phyloP scores from a whole-genome alignment of 1,284 basidiomycete genomes.

The Leccinum ponderosum region DNA sequence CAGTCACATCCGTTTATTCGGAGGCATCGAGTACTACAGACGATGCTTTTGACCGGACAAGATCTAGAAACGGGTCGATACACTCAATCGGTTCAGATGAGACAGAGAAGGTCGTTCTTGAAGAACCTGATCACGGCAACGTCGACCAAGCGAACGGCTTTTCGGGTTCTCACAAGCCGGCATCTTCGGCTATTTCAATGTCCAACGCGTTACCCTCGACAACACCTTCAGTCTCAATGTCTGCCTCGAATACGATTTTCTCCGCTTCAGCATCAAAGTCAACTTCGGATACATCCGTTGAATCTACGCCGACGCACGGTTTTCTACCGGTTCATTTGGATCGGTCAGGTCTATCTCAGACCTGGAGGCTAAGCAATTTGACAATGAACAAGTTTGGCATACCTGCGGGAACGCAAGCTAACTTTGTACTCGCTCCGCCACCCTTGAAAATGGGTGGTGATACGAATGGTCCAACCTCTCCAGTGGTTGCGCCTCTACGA shows the following conservation, averaged over 20 bases:
- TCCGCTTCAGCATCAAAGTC: constrained; percentile 14
- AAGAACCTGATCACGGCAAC: constrained; percentile 12
- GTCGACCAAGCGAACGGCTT: constrained; percentile 3
- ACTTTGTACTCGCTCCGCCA: constrained; percentile 26
- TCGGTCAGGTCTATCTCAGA: constrained; percentile 28
- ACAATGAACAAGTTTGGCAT: constrained; percentile 12
- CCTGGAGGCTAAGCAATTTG: constrained; percentile 22
- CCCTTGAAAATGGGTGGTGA: constrained; percentile 21
- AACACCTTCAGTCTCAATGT: neutral
- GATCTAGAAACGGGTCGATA: constrained; percentile 18
- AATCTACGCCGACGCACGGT: constrained; percentile 15
- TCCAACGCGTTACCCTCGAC: constrained; percentile 3
- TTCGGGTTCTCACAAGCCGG: neutral
- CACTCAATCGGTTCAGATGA: constrained; percentile 13
- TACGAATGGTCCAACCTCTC: constrained; percentile 2
- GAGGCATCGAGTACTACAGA: constrained; percentile 31
- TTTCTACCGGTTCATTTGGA: constrained; percentile 17
- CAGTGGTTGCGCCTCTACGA: constrained; percentile 26
- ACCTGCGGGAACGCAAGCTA: constrained; percentile 2
- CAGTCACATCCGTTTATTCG: constrained; percentile 27
- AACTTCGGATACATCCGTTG: constrained; percentile 14
- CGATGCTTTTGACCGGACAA: constrained; percentile 2
- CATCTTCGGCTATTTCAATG: constrained; percentile 4
- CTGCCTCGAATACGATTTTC: constrained; percentile 4
- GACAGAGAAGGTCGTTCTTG: constrained; percentile 20